Conservation (phyloP, 2,329 filamentous ascomycete genomes). For the Stachybotrys chartarum region DNA sequence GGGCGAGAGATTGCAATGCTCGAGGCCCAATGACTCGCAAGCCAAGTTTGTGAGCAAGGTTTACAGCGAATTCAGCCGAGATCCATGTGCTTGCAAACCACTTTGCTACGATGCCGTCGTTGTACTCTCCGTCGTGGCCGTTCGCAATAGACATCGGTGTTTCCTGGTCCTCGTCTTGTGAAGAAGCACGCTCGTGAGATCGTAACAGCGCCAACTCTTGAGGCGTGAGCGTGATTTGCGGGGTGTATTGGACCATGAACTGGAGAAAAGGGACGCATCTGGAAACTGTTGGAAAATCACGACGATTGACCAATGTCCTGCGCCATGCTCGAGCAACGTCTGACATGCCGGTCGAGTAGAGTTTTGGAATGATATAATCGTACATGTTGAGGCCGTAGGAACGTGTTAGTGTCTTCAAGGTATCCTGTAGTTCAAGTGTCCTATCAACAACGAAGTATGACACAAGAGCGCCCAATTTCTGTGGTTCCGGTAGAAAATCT, state of each 20-base stretch:
- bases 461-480: conserved; percentile 35
- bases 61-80: conserved; percentile 64
- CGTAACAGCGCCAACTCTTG: conserved; percentile 23
- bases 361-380: conserved; percentile 41
- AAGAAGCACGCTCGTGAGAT: neutral
- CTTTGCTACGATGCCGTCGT: conserved; percentile 60
- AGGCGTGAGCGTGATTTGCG: conserved; percentile 25
- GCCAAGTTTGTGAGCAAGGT: conserved; percentile 62
- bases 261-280: conserved; percentile 39
- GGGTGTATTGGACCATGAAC: conserved; percentile 39
- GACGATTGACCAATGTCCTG: conserved; percentile 26
- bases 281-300: conserved; percentile 33
- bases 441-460: conserved; percentile 33
- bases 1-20: conserved; percentile 69
- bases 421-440: conserved; percentile 27
- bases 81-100: conserved; percentile 72
- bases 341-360: conserved; percentile 40
- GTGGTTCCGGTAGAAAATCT: conserved; percentile 32
- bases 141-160: neutral
- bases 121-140: conserved; percentile 6
- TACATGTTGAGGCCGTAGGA: conserved; percentile 39
- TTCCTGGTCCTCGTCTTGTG: neutral
- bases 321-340: conserved; percentile 41
- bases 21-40: conserved; percentile 66
- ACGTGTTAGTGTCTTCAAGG: conserved; percentile 38